Conservation (phyloP, 495 filamentous ascomycete genomes). For the Daldinia childiae region DNA sequence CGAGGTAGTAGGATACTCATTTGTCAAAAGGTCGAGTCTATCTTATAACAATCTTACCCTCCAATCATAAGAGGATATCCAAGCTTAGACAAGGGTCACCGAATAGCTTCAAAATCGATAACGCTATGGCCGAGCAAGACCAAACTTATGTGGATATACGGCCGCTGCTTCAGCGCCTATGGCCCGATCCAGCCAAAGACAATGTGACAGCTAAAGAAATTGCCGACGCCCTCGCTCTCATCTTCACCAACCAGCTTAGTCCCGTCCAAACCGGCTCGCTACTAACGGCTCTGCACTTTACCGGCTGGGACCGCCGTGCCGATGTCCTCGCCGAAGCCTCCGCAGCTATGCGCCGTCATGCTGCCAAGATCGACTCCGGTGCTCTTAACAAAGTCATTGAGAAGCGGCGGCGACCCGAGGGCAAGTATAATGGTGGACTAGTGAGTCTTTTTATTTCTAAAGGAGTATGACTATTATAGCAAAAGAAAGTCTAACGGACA, state of each 20-base stretch:
- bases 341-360: conserved; percentile 67
- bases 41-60: not conserved
- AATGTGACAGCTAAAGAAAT: conserved; percentile 82
- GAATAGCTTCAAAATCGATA: conserved; percentile 1
- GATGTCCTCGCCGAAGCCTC: conserved; percentile 84
- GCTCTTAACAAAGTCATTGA: conserved; percentile 57
- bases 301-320: conserved; percentile 76
- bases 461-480: not conserved
- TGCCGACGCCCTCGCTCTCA: conserved; percentile 83
- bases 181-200: conserved; percentile 74
- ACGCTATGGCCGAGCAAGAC: conserved; percentile 37
- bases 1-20: not conserved
- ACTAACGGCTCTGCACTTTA: conserved; percentile 88
- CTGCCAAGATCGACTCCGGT: conserved; percentile 59
- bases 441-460: conserved; percentile 53
- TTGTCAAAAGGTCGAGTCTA: not conserved
- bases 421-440: conserved; percentile 74
- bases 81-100: not conserved
- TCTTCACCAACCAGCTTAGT: conserved; percentile 86
- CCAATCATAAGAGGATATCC: not conserved
- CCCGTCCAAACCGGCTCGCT: conserved; percentile 85
- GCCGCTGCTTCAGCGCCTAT: conserved; percentile 80
- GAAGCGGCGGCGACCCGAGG: conserved; percentile 66
- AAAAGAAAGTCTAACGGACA: not conserved
- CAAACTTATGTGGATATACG: conserved; percentile 70